phyloP scores from a whole-genome alignment of 2,329 filamentous ascomycete species.

The Colletotrichum limetticola region DNA sequence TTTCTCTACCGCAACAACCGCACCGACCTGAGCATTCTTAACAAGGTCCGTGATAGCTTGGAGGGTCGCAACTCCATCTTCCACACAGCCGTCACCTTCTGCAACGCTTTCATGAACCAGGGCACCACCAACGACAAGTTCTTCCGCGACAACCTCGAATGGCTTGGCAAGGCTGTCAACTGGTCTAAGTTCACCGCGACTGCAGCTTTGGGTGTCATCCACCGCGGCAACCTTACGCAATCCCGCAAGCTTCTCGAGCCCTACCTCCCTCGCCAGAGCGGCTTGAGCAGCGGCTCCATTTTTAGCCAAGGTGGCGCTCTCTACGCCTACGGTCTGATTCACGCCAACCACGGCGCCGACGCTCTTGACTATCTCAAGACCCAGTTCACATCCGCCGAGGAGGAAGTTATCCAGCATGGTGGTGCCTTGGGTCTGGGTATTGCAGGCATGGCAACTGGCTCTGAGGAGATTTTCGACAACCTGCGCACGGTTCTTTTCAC shows the following conservation, averaged over 20 bases:
- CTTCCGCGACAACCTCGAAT: constrained; percentile 97
- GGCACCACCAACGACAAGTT: constrained; percentile 98
- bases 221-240: constrained; percentile 93
- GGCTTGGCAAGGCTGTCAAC: constrained; percentile 98
- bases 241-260: constrained; percentile 93
- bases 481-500: constrained; percentile 89
- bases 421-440: constrained; percentile 95
- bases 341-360: constrained; percentile 95
- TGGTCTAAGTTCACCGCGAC: constrained; percentile 99
- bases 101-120: constrained; percentile 99
- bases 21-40: constrained; percentile 90
- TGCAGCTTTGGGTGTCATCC: constrained; percentile 94
- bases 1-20: constrained; percentile 97
- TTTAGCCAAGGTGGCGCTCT: constrained; percentile 97
- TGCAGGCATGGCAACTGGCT: constrained; percentile 96
- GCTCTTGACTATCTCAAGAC: constrained; percentile 83
- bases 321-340: constrained; percentile 95
- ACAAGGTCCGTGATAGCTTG: constrained; percentile 95
- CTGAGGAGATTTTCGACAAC: constrained; percentile 89
- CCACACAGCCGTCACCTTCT: constrained; percentile 96
- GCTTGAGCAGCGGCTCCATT: constrained; percentile 82
- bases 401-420: constrained; percentile 97
- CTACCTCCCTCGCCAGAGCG: constrained; percentile 84
- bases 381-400: constrained; percentile 79
- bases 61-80: constrained; percentile 98